These are phyloP conservation scores for Lipomyces anomalus DNA, from an alignment of 805 yeast species.

Conservation along the genomic window DNA sequence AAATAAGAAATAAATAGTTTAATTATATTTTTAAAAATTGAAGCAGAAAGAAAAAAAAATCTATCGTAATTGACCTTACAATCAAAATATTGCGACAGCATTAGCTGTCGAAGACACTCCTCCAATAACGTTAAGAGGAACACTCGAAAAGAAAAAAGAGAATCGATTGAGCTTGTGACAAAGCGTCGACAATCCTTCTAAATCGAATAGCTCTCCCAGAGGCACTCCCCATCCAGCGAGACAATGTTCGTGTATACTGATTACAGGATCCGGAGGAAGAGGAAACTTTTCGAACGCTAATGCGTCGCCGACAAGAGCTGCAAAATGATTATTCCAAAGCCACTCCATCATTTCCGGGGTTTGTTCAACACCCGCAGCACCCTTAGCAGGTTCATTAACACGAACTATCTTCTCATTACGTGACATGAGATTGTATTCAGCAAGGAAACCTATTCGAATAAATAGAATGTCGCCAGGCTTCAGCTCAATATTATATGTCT, in stretches of 20 bases:
- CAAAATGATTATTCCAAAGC: conserved; percentile 31
- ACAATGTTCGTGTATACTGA: conserved; percentile 23
- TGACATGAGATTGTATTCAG: conserved; percentile 30
- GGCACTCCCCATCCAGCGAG: conserved; percentile 32
- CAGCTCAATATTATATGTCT: conserved; percentile 20
- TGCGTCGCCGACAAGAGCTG: conserved; percentile 30
- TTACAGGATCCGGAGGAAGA: conserved; percentile 2
- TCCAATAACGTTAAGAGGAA: conserved; percentile 29
- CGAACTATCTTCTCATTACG: no score
- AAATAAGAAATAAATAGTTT: not conserved
- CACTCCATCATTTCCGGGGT: conserved; percentile 26
- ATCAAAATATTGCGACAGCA: conserved; percentile 39
- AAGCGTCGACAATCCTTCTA: conserved; percentile 25
- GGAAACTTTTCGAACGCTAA: conserved; percentile 28
- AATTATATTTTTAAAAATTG: not conserved
- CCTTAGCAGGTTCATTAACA: conserved; percentile 4
- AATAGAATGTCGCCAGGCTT: conserved; percentile 28
- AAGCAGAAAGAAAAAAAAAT: conserved; percentile 10
- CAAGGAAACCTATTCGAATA: conserved; percentile 28
- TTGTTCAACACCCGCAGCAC: conserved; percentile 28
- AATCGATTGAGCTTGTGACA: conserved; percentile 25
- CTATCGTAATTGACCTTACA: no score
- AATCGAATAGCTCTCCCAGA: conserved; percentile 30
- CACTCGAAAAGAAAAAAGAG: conserved; percentile 29
- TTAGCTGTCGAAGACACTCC: conserved; percentile 36